Base-by-base conservation (phyloP, 805 yeast genomes). In the Wickerhamiella musiphila region DNA sequence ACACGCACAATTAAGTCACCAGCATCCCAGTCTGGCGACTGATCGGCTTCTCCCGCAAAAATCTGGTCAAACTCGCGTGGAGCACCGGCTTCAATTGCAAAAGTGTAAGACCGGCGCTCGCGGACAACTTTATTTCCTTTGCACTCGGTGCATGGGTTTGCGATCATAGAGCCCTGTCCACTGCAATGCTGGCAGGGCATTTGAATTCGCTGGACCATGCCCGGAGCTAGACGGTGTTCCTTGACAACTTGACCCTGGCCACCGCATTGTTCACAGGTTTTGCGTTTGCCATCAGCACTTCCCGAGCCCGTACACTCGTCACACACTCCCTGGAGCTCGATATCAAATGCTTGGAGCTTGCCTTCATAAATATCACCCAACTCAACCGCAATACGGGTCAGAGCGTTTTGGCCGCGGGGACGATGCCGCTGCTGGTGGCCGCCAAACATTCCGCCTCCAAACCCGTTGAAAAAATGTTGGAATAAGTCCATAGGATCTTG, bases 171-270 rank as follows among this genome's bases (percentile, higher is more conserved):
- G 9, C 98, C 98, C 27, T 63, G 57, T 22, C 96, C 96, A 8
- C 59, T 56, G 62, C 98, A 90, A 32, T 58, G 56, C 33, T 77
- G 82, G 64, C 98, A 90, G 3, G 65, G 62, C 27, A 72, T 66
- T 51, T 79, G 86, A 44, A 84, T 64, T 39, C 74, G 78, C 54
- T 90, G 96, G 39, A 79, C 59, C 82, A 90, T 79, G 6, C 84
- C 84, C 4, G 92, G 93, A 0, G 81, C 95, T 42, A 86, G 55
- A 51, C 84, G 93, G 37, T 76, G 62, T 31, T 70, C 64, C 34
- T 74, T 66, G 6, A 73, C 50, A 23, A 68, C 54, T 15, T 74
- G 61, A 18, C 98, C 98, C 17, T 57, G 55, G 4, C 98, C 98
- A 9, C 61, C 52, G 60, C 98, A 90, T 31, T 56, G 57, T 1